phyloP scores from a whole-genome alignment of 192 early-diverging fungal species.

The Paraglomus brasilianum region DNA sequence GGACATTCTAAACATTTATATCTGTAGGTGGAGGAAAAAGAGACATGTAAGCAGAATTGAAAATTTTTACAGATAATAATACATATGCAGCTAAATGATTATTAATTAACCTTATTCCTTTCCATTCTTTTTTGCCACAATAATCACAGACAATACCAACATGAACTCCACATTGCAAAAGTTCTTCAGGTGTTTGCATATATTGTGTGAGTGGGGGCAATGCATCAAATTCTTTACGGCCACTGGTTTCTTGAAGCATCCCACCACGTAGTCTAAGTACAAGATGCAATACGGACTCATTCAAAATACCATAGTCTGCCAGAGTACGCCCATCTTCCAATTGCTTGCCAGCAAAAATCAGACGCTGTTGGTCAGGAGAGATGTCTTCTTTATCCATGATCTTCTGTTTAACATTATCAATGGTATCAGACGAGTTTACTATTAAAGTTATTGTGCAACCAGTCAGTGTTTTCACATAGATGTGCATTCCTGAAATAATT shows the following conservation, averaged over 20 bases:
- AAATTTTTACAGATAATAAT: too few species aligned
- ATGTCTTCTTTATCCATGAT: conserved; percentile 78
- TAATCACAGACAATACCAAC: conserved; percentile 21
- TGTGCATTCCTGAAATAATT: conserved; percentile 25
- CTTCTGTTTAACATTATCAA: conserved; percentile 74
- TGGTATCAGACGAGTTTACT: conserved; percentile 65
- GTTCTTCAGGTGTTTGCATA: conserved; percentile 5
- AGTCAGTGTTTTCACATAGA: conserved; percentile 64
- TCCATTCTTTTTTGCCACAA: conserved; percentile 27
- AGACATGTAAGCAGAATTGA: background rate
- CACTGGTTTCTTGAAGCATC: conserved; percentile 20
- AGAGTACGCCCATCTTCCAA: conserved; percentile 67
- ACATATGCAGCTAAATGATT: conserved; percentile 13
- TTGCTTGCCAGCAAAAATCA: conserved; percentile 77
- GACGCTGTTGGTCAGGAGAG: conserved; percentile 67
- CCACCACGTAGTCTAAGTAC: conserved; percentile 66
- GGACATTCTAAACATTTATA: conserved; percentile 29
- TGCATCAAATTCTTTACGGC: conserved; percentile 24
- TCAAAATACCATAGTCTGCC: conserved; percentile 70
- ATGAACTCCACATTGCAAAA: conserved; percentile 16
- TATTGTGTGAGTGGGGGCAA: conserved; percentile 22
- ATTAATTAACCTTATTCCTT: conserved; percentile 22
- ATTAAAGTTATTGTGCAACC: conserved; percentile 91
- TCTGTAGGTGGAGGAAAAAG: background rate
- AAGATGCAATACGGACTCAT: conserved; percentile 66